phyloP scores from a whole-genome alignment of 768 basidiomycete genomes.

The Boletus reticuloceps region DNA sequence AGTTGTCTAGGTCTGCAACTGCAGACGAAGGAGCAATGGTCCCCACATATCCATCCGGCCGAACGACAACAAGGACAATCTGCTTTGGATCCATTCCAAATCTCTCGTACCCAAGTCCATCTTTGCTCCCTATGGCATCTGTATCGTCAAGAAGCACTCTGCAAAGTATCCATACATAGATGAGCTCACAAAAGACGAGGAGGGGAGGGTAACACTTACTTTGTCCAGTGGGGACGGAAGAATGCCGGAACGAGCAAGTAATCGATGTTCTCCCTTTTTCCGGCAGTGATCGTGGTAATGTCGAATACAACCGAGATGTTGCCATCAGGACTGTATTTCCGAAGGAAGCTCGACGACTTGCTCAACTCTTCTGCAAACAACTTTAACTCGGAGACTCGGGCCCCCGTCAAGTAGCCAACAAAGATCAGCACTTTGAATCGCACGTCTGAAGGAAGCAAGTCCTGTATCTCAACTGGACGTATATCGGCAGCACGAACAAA shows the following conservation, averaged over 20 bases:
- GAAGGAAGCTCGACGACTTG: not conserved
- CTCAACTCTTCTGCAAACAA: not conserved
- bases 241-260: not conserved
- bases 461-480: not conserved
- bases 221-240: too few relatives aligned
- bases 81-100: slow-evolving; percentile 30
- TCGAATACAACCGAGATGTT: not conserved
- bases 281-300: not conserved
- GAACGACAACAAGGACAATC: slow-evolving; percentile 34
- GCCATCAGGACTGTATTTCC: not conserved
- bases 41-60: slow-evolving; percentile 41
- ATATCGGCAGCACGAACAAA: not conserved
- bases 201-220: too few relatives aligned
- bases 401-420: not conserved
- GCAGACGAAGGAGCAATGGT: slow-evolving; percentile 27
- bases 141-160: not conserved
- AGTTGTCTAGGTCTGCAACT: not conserved
- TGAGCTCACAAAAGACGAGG: too few relatives aligned
- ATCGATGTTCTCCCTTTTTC: not conserved
- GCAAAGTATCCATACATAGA: too few relatives aligned
- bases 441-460: not conserved
- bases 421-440: not conserved
- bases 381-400: not conserved
- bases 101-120: slow-evolving; percentile 25
- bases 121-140: not conserved